Percentiles rank a stretch among this genome's conserved stretches.
These are phyloP conservation scores for Exophiala lecanii-corni DNA, from an alignment of 2,329 filamentous ascomycete genomes.

Conservation along the genomic window DNA sequence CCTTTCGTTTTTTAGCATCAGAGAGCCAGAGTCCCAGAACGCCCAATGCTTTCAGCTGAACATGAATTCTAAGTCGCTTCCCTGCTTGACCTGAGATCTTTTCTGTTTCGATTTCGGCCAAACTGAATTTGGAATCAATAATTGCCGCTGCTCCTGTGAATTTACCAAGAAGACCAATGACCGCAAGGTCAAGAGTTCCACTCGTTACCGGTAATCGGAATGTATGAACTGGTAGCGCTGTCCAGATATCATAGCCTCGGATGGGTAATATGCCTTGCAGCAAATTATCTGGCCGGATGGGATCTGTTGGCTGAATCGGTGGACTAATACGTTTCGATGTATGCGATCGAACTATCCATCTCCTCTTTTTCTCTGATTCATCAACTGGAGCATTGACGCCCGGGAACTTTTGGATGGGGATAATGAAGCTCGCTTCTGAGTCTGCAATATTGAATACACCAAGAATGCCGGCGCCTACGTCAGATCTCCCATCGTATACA, in stretches of 20 bases:
- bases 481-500: conserved; percentile 66
- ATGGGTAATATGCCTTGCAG: conserved; percentile 60
- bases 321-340: conserved; percentile 58
- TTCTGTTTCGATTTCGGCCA: conserved; percentile 50
- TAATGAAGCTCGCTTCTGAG: conserved; percentile 59
- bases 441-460: conserved; percentile 78
- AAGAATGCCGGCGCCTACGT: conserved; percentile 69
- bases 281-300: conserved; percentile 39
- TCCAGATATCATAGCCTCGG: conserved; percentile 75
- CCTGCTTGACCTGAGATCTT: conserved; percentile 18
- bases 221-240: conserved; percentile 64
- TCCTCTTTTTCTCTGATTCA: conserved; percentile 32
- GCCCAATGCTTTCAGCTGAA: conserved; percentile 75
- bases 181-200: conserved; percentile 49
- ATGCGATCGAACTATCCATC: conserved; percentile 73
- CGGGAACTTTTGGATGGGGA: conserved; percentile 68
- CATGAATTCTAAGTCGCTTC: conserved; percentile 56
- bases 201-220: conserved; percentile 50
- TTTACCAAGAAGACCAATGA: conserved; percentile 75
- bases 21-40: conserved; percentile 69
- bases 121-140: conserved; percentile 54
- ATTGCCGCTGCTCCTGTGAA: conserved; percentile 86
- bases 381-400: conserved; percentile 41
- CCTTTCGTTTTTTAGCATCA: conserved; percentile 32
- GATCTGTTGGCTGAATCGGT: conserved; percentile 43